phyloP scores from a whole-genome alignment of 805 yeast genomes.

The Candida xyloterini region DNA sequence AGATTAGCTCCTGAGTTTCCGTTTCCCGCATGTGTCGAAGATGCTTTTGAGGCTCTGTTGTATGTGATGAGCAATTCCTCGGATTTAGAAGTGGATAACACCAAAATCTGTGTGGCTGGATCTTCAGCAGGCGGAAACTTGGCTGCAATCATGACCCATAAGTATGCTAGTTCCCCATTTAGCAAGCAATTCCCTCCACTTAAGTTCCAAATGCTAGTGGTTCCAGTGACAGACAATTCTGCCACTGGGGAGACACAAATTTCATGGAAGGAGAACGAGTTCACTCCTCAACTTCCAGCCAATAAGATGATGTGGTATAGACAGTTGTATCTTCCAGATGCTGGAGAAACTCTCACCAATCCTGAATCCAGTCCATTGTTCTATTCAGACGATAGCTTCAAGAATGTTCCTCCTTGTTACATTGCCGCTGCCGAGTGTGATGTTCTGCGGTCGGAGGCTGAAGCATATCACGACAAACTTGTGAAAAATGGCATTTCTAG shows the following conservation, averaged over 20 bases:
- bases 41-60: conserved; percentile 37
- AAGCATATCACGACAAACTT: conserved; percentile 40
- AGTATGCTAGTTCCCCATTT: conserved; percentile 30
- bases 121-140: conserved; percentile 46
- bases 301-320: conserved; percentile 46
- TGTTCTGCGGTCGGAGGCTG: conserved; percentile 43
- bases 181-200: conserved; percentile 32
- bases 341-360: conserved; percentile 34
- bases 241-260: conserved; percentile 35
- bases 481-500: conserved; percentile 35
- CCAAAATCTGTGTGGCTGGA: conserved; percentile 41
- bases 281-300: conserved; percentile 44
- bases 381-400: conserved; percentile 39
- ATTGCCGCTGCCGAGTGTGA: conserved; percentile 45
- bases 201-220: conserved; percentile 40
- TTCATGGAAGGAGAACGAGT: conserved; percentile 40
- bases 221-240: conserved; percentile 43
- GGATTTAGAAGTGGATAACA: conserved; percentile 30
- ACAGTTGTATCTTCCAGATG: conserved; percentile 39
- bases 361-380: conserved; percentile 40
- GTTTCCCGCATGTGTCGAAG: conserved; percentile 47
- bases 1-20: conserved; percentile 49
- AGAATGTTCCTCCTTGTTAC: conserved; percentile 39
- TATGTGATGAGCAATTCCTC: conserved; percentile 30
- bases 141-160: conserved; percentile 35